Base-by-base conservation (phyloP, 2,329 filamentous ascomycete species). In the Fonsecaea monophora region DNA sequence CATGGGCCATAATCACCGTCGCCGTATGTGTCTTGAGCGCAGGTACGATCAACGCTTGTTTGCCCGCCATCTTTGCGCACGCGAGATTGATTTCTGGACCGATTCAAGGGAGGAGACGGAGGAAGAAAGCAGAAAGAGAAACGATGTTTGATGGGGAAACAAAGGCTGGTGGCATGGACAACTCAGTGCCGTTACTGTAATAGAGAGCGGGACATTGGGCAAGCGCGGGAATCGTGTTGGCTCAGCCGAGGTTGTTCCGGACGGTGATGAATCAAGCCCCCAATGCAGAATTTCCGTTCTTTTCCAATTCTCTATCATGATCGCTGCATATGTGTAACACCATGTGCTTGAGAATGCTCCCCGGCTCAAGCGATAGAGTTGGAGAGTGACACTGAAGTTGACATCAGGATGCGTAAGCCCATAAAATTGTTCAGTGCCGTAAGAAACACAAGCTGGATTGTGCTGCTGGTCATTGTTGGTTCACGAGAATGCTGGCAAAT, bases 1-100 rank as follows among this genome's bases (percentile, higher is more conserved):
- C 95, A 78, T 99, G 95, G 60, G 92, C 86, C 80, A 97, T 93
- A 75, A 99, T 98, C 74, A 98, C 90, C 2, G 94, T 97, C 30
- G 93, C 93, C 42, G 95, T 97, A 81, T 98, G 95, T 76, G 87
- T 88, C 76, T 87, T 91, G 38, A 91, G 82, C 48, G 94, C 92
- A 34, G 92, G 92, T 67, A 96, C 89, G 21, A 95, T 85, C 62
- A 95, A 82, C 13, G 88, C 64, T 42, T 64, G 63, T 34, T 59
- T 63, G 37, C 60, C 63, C 21, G 67, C 63, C 67, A 68, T 68
- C 45, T 50, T 30, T 50, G 45, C 45, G 45, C 45, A 50, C 3
- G 21, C 15, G 9, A 50, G 10, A n/a, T 50, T 21, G 9, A 21
- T 50, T 4, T 12, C 7, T 50, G 5, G 9, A 30, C 12, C 4